Percentiles rank a stretch among this genome's conserved stretches.
phyloP scores from a whole-genome alignment of 441 rosid species.

The Hypseocharis bilobata region DNA sequence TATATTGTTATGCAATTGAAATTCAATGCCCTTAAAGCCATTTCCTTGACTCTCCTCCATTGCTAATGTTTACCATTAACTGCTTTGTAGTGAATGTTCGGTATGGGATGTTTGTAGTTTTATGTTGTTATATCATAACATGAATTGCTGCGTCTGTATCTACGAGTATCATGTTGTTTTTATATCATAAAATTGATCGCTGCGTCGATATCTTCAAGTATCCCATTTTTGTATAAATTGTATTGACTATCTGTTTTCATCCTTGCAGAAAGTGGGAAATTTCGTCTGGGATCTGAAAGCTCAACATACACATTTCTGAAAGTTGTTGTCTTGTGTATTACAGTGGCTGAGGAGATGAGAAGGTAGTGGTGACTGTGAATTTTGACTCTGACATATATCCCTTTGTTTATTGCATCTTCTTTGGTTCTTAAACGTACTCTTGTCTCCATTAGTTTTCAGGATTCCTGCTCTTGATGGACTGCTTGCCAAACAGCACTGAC shows the following conservation, averaged over 20 bases:
- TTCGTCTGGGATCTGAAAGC: slow-evolving; percentile 16
- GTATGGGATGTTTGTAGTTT: not conserved
- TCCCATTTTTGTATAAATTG: not conserved
- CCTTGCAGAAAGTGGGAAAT: slow-evolving; percentile 19
- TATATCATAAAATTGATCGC: no score
- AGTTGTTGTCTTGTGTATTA: slow-evolving; percentile 41
- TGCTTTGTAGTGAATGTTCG: not conserved
- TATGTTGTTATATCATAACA: no score
- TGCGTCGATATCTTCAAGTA: not conserved
- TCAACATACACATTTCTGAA: not conserved
- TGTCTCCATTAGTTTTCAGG: not conserved
- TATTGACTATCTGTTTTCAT: not conserved
- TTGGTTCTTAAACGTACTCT: not conserved
- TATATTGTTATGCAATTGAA: not conserved
- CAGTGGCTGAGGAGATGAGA: no score
- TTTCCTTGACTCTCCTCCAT: not conserved
- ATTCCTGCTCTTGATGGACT: not conserved
- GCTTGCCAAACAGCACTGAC: not conserved
- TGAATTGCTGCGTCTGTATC: no score
- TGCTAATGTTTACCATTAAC: not conserved
- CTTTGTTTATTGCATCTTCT: not conserved
- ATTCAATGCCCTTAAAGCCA: not conserved
- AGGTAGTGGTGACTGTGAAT: not conserved
- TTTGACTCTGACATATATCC: not conserved
- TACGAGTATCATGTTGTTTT: no score